Conservation (phyloP, 2,329 filamentous ascomycete species). For the Aspergillus sp. region DNA sequence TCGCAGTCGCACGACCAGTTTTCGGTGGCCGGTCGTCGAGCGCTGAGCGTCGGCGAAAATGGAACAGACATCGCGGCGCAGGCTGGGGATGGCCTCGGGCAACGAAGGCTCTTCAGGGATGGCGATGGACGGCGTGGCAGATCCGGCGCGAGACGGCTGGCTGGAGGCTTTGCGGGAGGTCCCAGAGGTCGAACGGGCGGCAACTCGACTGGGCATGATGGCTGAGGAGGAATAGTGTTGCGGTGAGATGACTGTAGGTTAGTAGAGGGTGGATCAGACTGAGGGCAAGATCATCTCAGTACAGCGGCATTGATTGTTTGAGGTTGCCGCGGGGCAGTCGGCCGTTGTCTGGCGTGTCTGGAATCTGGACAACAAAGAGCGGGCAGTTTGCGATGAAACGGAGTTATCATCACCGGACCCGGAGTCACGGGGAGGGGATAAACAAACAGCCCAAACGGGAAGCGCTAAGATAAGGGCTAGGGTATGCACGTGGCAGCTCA, state of each 20-base stretch:
- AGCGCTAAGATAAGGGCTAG: conserved; percentile 34
- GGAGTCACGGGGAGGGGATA: conserved; percentile 28
- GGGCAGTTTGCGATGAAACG: not conserved
- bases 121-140: conserved; percentile 37
- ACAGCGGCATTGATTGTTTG: not conserved
- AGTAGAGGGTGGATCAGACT: conserved; percentile 3
- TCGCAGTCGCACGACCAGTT: conserved; percentile 80
- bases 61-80: conserved; percentile 71
- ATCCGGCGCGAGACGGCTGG: conserved; percentile 76
- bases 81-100: conserved; percentile 46
- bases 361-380: not conserved
- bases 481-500: conserved; percentile 21
- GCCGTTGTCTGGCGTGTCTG: not conserved
- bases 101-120: conserved; percentile 64
- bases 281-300: conserved; percentile 15
- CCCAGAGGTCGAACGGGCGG: conserved; percentile 38
- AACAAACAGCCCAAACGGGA: conserved; percentile 43
- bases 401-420: conserved; percentile 1
- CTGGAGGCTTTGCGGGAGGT: conserved; percentile 41
- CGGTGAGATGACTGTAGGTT: conserved; percentile 3
- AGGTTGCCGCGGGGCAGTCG: not conserved
- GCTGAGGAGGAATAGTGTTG: conserved; percentile 14
- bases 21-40: conserved; percentile 85
- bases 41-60: conserved; percentile 82
- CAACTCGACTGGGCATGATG: conserved; percentile 42